These are phyloP conservation scores for Entomophthora muscae DNA, from an alignment of 371 early-diverging fungal genomes.

Conservation along the genomic window DNA sequence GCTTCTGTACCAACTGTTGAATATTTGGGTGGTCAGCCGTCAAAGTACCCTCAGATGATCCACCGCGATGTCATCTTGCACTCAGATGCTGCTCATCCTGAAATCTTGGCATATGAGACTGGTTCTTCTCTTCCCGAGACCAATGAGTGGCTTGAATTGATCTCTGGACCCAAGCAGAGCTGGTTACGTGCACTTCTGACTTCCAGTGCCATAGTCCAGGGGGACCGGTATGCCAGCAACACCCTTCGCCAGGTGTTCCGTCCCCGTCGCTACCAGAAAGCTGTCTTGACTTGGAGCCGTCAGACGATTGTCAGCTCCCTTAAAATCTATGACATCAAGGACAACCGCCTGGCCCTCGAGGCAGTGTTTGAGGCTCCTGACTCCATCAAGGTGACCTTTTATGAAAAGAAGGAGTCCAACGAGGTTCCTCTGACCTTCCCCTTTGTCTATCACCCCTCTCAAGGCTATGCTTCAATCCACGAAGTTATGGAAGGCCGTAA, in stretches of 20 bases:
- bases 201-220: slow-evolving; percentile 64
- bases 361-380: slow-evolving; percentile 35
- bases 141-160: slow-evolving; percentile 49
- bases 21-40: slow-evolving; percentile 53
- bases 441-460: slow-evolving; percentile 63
- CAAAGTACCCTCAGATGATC: slow-evolving; percentile 7
- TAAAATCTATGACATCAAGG: too few species aligned
- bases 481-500: slow-evolving; percentile 91
- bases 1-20: slow-evolving; percentile 54
- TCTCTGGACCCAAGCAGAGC: slow-evolving; percentile 47
- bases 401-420: slow-evolving; percentile 32
- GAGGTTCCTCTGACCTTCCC: slow-evolving; percentile 50
- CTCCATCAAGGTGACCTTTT: slow-evolving; percentile 45
- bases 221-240: slow-evolving; percentile 53
- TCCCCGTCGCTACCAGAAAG: slow-evolving; percentile 65
- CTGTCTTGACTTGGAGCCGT: slow-evolving; percentile 31
- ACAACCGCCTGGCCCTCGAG: slow-evolving; percentile 34
- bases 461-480: slow-evolving; percentile 71
- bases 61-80: slow-evolving; percentile 1
- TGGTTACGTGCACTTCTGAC: slow-evolving; percentile 84
- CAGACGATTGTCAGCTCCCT: slow-evolving; percentile 25
- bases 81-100: slow-evolving; percentile 12
- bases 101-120: slow-evolving; percentile 26
- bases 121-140: slow-evolving; percentile 29
- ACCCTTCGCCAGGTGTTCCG: slow-evolving; percentile 56